phyloP scores from a whole-genome alignment of 2,329 filamentous ascomycete genomes.

The Cercospora nicotianae region DNA sequence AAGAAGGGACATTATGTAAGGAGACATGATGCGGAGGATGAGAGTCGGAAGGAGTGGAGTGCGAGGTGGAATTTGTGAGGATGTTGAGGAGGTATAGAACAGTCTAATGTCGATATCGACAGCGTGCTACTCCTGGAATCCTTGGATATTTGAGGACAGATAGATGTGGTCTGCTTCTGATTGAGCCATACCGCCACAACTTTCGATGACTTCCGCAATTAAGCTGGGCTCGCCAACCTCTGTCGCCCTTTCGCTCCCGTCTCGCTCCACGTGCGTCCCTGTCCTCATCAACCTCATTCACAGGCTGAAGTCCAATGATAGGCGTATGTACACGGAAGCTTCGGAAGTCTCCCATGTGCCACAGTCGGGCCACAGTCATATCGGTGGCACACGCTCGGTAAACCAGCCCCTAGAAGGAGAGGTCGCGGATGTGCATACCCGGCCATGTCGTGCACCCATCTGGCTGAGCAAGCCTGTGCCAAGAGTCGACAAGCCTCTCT shows the following conservation, averaged over 20 bases:
- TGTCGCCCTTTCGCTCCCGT: not conserved
- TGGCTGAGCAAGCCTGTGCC: not conserved
- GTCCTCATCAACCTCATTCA: not conserved
- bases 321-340: not conserved
- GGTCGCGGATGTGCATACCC: not conserved
- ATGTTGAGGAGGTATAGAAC: not conserved
- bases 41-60: slow-evolving; percentile 15
- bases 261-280: not conserved
- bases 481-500: not conserved
- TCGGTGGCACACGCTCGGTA: not conserved
- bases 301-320: not conserved
- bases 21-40: slow-evolving; percentile 1
- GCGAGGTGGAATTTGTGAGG: slow-evolving; percentile 20
- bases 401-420: not conserved
- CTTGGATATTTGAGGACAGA: not conserved
- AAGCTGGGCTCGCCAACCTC: not conserved
- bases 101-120: not conserved
- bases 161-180: not conserved
- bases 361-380: no score
- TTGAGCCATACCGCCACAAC: not conserved
- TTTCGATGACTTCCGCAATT: not conserved
- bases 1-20: not conserved
- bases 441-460: not conserved
- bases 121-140: not conserved
- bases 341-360: not conserved